Percentiles rank a stretch among this genome's conserved stretches.
Evolutionary conservation across 1,284 basidiomycete genomes (phyloP).

Genomic region (Crucibulum cyathiforme): DNA sequence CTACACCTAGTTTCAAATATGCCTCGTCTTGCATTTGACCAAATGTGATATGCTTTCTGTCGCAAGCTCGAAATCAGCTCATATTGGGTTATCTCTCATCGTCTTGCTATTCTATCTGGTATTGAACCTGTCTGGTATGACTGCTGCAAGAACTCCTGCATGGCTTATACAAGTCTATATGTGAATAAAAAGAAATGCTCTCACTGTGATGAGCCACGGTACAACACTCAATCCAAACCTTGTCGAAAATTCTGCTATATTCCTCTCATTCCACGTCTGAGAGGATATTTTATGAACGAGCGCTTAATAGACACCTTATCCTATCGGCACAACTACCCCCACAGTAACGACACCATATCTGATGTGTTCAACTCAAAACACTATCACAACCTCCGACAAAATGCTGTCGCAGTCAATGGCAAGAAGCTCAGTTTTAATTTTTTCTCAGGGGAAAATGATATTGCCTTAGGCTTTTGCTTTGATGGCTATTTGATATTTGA

Average conservation of each 20-base stretch:
- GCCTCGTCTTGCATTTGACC: conserved; percentile 17
- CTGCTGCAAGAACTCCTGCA: conserved; percentile 39
- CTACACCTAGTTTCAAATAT: conserved; percentile 24
- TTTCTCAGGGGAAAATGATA: conserved; percentile 34
- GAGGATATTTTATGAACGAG: conserved; percentile 24
- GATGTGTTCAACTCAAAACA: conserved; percentile 39
- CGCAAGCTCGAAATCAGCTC: conserved; percentile 25
- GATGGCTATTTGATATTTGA: conserved; percentile 38
- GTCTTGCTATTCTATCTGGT: conserved; percentile 23
- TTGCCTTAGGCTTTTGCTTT: conserved; percentile 33
- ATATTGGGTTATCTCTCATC: conserved; percentile 22
- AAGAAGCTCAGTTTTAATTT: conserved; percentile 18
- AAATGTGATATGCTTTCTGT: conserved; percentile 23
- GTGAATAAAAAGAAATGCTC: conserved; percentile 22
- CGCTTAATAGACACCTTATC: conserved; percentile 16
- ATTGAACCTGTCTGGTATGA: conserved; percentile 25
- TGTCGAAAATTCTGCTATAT: conserved; percentile 32
- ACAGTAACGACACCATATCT: conserved; percentile 7
- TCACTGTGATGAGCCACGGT: conserved; percentile 25
- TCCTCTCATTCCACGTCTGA: conserved; percentile 39
- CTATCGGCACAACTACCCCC: conserved; percentile 20
- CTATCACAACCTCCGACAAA: conserved; percentile 23
- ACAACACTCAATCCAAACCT: conserved; percentile 12
- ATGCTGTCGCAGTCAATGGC: conserved; percentile 27
- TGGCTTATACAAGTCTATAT: conserved; percentile 27